phyloP scores from a whole-genome alignment of 2,329 filamentous ascomycete species.

The Diaporthe helianthi region DNA sequence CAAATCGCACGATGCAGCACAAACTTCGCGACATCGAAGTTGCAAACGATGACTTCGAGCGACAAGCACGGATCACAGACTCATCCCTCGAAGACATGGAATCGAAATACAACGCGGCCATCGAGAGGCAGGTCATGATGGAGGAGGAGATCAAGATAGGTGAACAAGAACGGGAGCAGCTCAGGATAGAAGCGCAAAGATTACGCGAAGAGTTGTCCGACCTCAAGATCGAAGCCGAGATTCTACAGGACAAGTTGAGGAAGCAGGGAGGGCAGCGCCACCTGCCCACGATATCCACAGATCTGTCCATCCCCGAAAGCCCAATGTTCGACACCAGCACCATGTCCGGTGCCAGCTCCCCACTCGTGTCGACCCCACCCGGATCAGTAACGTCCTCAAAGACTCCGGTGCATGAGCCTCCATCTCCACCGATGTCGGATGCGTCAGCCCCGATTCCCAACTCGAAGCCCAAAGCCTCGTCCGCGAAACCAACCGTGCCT shows the following conservation, averaged over 20 bases:
- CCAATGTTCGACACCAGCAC: conserved; percentile 79
- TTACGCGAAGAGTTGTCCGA: conserved; percentile 91
- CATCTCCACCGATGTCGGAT: conserved; percentile 93
- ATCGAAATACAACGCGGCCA: conserved; percentile 93
- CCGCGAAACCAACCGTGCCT: conserved; percentile 52
- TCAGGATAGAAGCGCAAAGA: conserved; percentile 90
- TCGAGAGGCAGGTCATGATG: conserved; percentile 90
- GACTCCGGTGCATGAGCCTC: conserved; percentile 77
- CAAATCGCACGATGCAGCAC: conserved; percentile 81
- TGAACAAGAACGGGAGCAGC: conserved; percentile 86
- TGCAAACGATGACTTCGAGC: conserved; percentile 97
- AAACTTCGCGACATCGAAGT: conserved; percentile 94
- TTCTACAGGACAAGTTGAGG: conserved; percentile 91
- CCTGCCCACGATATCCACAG: conserved; percentile 65
- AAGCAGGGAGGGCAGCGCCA: conserved; percentile 66
- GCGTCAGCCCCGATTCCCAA: conserved; percentile 69
- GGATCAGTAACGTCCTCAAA: conserved; percentile 56
- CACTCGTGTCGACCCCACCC: conserved; percentile 87
- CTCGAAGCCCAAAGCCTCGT: conserved; percentile 45
- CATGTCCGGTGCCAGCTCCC: conserved; percentile 87
- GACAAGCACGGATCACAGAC: conserved; percentile 92
- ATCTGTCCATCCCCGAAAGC: conserved; percentile 70
- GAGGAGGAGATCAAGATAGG: conserved; percentile 93
- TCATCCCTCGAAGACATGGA: conserved; percentile 97
- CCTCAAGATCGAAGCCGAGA: conserved; percentile 92